Evolutionary conservation across 1,284 basidiomycete species (phyloP).

Genomic region (Leccinum subrobustum): DNA sequence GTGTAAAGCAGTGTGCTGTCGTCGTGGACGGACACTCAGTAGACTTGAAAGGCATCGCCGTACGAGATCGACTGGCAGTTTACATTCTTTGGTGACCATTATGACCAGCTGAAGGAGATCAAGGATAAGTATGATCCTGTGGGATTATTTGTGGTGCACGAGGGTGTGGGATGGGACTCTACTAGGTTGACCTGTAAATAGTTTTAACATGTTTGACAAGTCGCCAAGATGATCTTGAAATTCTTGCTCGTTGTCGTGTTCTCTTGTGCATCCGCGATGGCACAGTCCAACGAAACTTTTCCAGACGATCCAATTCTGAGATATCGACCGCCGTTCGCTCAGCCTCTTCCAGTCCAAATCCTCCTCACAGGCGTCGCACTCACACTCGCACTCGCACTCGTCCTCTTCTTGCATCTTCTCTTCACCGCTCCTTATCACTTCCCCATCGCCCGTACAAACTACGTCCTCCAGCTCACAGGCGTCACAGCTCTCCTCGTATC

Average conservation of each 20-base stretch:
- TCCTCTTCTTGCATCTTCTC: slow-evolving; percentile 90
- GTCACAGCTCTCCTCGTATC: slow-evolving; percentile 79
- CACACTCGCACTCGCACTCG: slow-evolving; percentile 65
- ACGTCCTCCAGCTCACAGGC: slow-evolving; percentile 82
- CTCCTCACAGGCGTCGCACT: slow-evolving; percentile 85
- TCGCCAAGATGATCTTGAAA: not conserved
- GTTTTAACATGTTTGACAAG: slow-evolving; percentile 1
- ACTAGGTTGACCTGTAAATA: too few relatives aligned
- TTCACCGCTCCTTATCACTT: slow-evolving; percentile 98
- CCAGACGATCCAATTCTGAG: slow-evolving; percentile 68
- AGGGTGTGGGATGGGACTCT: slow-evolving; percentile 17
- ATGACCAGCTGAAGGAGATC: slow-evolving; percentile 38
- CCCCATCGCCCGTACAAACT: slow-evolving; percentile 91
- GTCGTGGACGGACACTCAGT: not conserved
- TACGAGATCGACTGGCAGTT: slow-evolving; percentile 39
- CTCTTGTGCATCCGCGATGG: slow-evolving; percentile 22
- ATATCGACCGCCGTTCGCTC: slow-evolving; percentile 76
- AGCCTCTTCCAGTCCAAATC: slow-evolving; percentile 90
- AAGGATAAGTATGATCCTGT: slow-evolving; percentile 44
- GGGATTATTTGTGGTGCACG: not conserved
- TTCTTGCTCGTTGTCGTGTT: slow-evolving; percentile 3
- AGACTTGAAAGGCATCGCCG: slow-evolving; percentile 35
- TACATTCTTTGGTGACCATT: slow-evolving; percentile 47
- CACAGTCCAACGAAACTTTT: slow-evolving; percentile 30
- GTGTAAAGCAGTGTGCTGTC: slow-evolving; percentile 6